A percentile compares a stretch with the other conserved stretches of the same genome.
phyloP scores from a whole-genome alignment of 2,329 filamentous ascomycete species.

The Tolypocladium pustulatum region DNA sequence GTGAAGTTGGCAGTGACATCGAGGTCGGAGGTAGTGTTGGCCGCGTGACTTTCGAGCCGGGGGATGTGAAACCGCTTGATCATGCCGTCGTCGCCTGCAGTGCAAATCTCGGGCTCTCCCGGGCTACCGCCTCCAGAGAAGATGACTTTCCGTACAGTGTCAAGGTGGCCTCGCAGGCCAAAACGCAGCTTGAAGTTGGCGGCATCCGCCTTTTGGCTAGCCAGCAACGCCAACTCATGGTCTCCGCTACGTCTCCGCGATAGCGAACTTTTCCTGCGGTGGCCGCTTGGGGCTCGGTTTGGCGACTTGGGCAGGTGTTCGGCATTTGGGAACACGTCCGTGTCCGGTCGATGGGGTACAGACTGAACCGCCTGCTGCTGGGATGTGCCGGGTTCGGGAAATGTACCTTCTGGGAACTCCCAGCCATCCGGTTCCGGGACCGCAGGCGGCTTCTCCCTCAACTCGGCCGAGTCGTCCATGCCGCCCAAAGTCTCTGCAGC shows the following conservation, averaged over 20 bases:
- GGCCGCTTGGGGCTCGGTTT: slow-evolving; percentile 54
- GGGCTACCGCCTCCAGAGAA: slow-evolving; percentile 95
- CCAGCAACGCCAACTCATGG: slow-evolving; percentile 43
- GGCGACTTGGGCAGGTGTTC: slow-evolving; percentile 76
- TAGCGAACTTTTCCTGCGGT: slow-evolving; percentile 73
- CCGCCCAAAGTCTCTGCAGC: slow-evolving; percentile 27
- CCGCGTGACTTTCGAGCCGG: slow-evolving; percentile 51
- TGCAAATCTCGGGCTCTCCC: slow-evolving; percentile 93
- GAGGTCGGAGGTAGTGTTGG: slow-evolving; percentile 60
- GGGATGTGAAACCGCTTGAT: slow-evolving; percentile 97
- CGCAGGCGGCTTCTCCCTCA: slow-evolving; percentile 33
- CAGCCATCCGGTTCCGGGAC: slow-evolving; percentile 62
- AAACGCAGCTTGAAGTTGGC: slow-evolving; percentile 87
- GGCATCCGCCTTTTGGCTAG: slow-evolving; percentile 52
- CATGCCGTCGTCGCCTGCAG: slow-evolving; percentile 86
- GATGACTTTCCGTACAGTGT: slow-evolving; percentile 87
- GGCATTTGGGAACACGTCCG: slow-evolving; percentile 75
- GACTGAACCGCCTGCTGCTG: slow-evolving; percentile 31
- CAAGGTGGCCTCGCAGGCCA: slow-evolving; percentile 81
- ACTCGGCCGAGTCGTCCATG: slow-evolving; percentile 29
- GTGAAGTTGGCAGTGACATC: slow-evolving; percentile 93
- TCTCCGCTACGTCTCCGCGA: slow-evolving; percentile 63
- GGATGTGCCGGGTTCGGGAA: slow-evolving; percentile 41
- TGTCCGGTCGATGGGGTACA: slow-evolving; percentile 61
- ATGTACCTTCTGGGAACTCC: slow-evolving; percentile 82